A percentile compares a stretch with the other conserved stretches of the same genome.
Conservation (phyloP, 2,329 filamentous ascomycete genomes). For the Colletotrichum liaoningense region DNA sequence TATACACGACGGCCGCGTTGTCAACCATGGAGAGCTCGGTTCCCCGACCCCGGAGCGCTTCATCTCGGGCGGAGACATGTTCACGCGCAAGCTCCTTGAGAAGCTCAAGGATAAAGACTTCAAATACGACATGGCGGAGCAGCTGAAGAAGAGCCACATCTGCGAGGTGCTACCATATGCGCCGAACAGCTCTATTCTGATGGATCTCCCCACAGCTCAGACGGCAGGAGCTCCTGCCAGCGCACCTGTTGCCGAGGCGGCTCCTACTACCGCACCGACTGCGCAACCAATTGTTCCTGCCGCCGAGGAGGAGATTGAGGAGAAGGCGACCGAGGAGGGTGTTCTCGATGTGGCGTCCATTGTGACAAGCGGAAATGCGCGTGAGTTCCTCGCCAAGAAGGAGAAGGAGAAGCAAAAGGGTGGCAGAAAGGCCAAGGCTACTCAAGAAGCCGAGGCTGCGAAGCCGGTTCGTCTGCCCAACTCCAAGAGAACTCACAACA, state of each 20-base stretch:
- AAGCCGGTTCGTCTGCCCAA: slow-evolving; percentile 76
- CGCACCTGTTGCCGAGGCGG: slow-evolving; percentile 48
- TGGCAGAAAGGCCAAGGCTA: slow-evolving; percentile 62
- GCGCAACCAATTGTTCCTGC: slow-evolving; percentile 37
- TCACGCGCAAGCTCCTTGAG: slow-evolving; percentile 79
- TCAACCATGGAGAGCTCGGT: slow-evolving; percentile 73
- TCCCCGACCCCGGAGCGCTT: slow-evolving; percentile 60
- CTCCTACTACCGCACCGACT: slow-evolving; percentile 47
- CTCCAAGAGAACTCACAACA: slow-evolving; percentile 74
- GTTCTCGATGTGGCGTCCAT: slow-evolving; percentile 88
- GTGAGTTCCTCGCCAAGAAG: slow-evolving; percentile 85
- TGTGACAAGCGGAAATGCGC: slow-evolving; percentile 83
- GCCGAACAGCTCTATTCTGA: slow-evolving; percentile 54
- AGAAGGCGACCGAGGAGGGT: slow-evolving; percentile 65
- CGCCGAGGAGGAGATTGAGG: slow-evolving; percentile 48
- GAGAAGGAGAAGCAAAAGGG: slow-evolving; percentile 80
- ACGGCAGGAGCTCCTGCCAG: slow-evolving; percentile 41
- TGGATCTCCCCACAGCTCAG: slow-evolving; percentile 57
- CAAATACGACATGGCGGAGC: slow-evolving; percentile 75
- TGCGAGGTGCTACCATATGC: slow-evolving; percentile 75
- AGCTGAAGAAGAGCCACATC: slow-evolving; percentile 74
- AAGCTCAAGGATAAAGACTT: slow-evolving; percentile 72
- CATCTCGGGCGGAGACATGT: slow-evolving; percentile 85
- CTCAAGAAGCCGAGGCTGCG: slow-evolving; percentile 66
- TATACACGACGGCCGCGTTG: slow-evolving; percentile 82